Percentiles rank a stretch among this genome's conserved stretches.
Evolutionary conservation across 306 rosid species (phyloP).

Genomic region (Geum urbanum): DNA sequence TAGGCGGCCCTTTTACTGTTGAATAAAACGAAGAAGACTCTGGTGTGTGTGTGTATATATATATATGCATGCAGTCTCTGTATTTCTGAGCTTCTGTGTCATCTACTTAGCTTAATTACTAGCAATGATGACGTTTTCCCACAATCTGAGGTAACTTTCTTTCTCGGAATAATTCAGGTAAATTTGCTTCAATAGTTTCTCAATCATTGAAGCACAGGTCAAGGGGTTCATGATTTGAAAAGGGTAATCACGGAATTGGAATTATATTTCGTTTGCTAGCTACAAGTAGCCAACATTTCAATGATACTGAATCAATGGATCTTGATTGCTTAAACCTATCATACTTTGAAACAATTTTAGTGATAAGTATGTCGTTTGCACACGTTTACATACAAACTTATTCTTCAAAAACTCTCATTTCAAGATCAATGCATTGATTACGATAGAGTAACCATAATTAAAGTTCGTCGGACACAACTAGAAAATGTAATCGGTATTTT

Average conservation of each 20-base stretch:
- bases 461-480: background rate
- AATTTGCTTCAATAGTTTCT: background rate
- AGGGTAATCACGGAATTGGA: slow-evolving; percentile 12
- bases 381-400: background rate
- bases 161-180: background rate
- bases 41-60: background rate
- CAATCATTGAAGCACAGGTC: slow-evolving; percentile 24
- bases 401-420: too few species aligned
- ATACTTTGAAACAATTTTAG: background rate
- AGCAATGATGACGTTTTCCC: background rate
- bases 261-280: background rate
- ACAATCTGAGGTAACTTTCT: background rate
- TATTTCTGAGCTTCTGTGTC: background rate
- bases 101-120: background rate
- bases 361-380: background rate
- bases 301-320: slow-evolving; percentile 26
- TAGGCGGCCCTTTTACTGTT: background rate
- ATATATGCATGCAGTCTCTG: slow-evolving; percentile 1
- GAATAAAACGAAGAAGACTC: background rate
- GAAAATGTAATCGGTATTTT: background rate
- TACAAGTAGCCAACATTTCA: slow-evolving; percentile 27
- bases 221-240: slow-evolving; percentile 1
- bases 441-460: too few species aligned
- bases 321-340: slow-evolving; percentile 8
- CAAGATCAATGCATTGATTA: too few species aligned